phyloP scores from a whole-genome alignment of 768 basidiomycete species.

The Mycena galericulata region DNA sequence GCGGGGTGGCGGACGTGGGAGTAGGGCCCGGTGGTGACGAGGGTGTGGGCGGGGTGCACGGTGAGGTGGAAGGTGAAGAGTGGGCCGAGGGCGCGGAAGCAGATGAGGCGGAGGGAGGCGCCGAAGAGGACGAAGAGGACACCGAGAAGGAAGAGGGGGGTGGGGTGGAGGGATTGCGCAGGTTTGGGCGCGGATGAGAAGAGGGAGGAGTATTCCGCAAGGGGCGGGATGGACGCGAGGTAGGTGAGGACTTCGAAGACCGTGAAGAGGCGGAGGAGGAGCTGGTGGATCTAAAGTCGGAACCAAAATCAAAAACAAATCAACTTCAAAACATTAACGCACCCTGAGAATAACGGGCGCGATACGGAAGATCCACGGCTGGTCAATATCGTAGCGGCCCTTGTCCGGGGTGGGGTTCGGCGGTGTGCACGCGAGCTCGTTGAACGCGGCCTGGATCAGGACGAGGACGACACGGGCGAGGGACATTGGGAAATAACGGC shows the following conservation, averaged over 20 bases:
- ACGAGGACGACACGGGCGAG: conserved; percentile 60
- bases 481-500: conserved; percentile 52
- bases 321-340: neutral
- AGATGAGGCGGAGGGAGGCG: conserved; percentile 56
- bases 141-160: conserved; percentile 61
- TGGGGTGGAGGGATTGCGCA: conserved; percentile 47
- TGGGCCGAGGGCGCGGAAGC: conserved; percentile 62
- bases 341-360: conserved; percentile 67
- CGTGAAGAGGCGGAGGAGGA: conserved; percentile 63
- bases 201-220: conserved; percentile 49
- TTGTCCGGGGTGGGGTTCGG: conserved; percentile 67
- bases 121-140: conserved; percentile 57
- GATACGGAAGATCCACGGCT: conserved; percentile 64
- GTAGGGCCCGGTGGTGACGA: conserved; percentile 65
- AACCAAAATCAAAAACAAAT: neutral
- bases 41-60: conserved; percentile 61
- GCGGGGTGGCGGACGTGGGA: conserved; percentile 66
- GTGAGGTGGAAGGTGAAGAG: conserved; percentile 73
- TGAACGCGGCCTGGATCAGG: conserved; percentile 60
- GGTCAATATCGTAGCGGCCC: conserved; percentile 64
- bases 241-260: conserved; percentile 62
- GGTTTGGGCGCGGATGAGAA: conserved; percentile 41
- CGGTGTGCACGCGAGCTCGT: conserved; percentile 65
- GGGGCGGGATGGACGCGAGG: conserved; percentile 45
- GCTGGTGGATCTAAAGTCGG: conserved; percentile 57